These are phyloP conservation scores for Aspergillus nomiae DNA, from an alignment of 2,329 filamentous ascomycete species.

Conservation along the genomic window DNA sequence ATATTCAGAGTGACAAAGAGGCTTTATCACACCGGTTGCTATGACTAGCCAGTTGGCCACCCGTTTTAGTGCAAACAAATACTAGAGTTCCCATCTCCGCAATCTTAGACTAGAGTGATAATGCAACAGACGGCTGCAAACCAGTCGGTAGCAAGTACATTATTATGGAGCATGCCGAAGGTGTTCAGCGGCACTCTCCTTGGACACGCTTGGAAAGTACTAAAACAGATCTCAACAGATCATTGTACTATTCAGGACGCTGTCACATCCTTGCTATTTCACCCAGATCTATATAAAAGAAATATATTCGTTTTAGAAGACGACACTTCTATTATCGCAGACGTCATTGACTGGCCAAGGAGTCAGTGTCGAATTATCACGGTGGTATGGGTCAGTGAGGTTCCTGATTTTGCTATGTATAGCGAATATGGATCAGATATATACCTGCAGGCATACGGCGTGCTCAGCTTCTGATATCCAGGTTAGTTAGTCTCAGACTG, in stretches of 20 bases:
- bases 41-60: no score
- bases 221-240: conserved; percentile 33
- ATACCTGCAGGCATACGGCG: conserved; percentile 36
- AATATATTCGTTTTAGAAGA: conserved; percentile 48
- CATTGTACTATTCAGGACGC: conserved; percentile 28
- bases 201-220: conserved; percentile 13
- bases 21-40: no score
- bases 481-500: conserved; percentile 31
- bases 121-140: conserved; percentile 29
- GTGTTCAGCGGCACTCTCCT: conserved; percentile 30
- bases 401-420: conserved; percentile 42
- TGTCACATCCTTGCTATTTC: conserved; percentile 37
- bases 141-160: conserved; percentile 42
- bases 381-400: conserved; percentile 38
- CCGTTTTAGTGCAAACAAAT: conserved; percentile 23
- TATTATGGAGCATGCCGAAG: conserved; percentile 42
- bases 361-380: conserved; percentile 42
- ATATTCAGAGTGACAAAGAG: no score
- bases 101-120: conserved; percentile 47
- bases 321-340: conserved; percentile 39
- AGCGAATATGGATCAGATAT: conserved; percentile 23
- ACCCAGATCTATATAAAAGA: conserved; percentile 45
- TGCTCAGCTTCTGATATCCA: conserved; percentile 34
- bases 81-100: conserved; percentile 46
- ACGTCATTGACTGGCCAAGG: conserved; percentile 50